These are phyloP conservation scores for Hyphopichia khmerensis DNA, from an alignment of 1,139 yeast species.

Conservation along the genomic window DNA sequence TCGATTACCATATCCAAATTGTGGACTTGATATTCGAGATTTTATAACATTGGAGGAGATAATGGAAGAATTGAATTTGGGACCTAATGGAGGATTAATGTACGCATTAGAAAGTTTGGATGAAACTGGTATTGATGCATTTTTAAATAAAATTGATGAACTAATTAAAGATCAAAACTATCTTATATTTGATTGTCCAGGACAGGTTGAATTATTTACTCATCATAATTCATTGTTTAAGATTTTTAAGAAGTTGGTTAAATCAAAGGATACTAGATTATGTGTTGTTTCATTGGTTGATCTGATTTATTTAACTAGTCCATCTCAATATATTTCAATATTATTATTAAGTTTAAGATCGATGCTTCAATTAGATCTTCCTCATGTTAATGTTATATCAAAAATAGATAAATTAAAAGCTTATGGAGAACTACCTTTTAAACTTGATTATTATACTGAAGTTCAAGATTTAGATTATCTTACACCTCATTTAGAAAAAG, in stretches of 20 bases:
- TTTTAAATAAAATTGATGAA: constrained; percentile 56
- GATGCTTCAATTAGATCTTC: constrained; percentile 48
- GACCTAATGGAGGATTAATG: constrained; percentile 96
- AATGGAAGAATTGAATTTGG: constrained; percentile 76
- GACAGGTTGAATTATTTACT: constrained; percentile 50
- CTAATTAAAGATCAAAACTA: constrained; percentile 64
- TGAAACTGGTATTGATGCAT: constrained; percentile 47
- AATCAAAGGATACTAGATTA: constrained; percentile 63
- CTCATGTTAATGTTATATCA: constrained; percentile 58
- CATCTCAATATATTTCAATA: constrained; percentile 88
- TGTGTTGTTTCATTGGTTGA: constrained; percentile 90
- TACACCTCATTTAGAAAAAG: constrained; percentile 68
- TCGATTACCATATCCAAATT: constrained; percentile 65
- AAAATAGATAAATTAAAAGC: constrained; percentile 79
- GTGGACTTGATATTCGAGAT: constrained; percentile 86
- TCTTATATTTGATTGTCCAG: constrained; percentile 82
- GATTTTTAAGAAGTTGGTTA: constrained; percentile 33
- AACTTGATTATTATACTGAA: constrained; percentile 84
- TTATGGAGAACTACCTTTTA: constrained; percentile 63
- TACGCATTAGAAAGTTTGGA: constrained; percentile 75
- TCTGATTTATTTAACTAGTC: constrained; percentile 78
- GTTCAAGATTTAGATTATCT: constrained; percentile 79
- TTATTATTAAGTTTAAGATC: constrained; percentile 73
- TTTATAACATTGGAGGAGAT: constrained; percentile 84
- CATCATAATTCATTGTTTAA: constrained; percentile 41